Percentiles rank a stretch among this genome's conserved stretches.
These are phyloP conservation scores for Scheffersomyces cryptocercus DNA, from an alignment of 1,139 yeast species.

Conservation along the genomic window DNA sequence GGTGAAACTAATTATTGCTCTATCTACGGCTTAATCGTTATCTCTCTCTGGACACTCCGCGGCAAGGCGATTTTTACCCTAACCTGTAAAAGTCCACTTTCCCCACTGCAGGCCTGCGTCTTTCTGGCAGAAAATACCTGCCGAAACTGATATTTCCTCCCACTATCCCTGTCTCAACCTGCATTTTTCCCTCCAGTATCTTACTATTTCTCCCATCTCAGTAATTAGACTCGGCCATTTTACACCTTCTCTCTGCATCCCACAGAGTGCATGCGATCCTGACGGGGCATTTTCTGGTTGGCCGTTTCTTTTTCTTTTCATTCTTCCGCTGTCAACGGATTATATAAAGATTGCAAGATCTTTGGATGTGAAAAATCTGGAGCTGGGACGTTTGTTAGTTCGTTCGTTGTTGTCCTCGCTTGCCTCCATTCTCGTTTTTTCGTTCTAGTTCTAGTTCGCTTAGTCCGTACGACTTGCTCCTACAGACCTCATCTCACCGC, in stretches of 20 bases:
- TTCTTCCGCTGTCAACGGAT: conserved; percentile 3
- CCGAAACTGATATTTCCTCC: no score
- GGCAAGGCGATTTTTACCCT: conserved; percentile 1
- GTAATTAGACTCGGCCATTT: conserved; percentile 9
- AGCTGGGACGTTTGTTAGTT: not conserved
- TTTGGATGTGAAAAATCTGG: not conserved
- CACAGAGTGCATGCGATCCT: not conserved
- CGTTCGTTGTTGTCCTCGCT: no score
- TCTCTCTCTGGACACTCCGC: conserved; percentile 1
- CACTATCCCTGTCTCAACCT: no score
- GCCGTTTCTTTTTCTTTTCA: not conserved
- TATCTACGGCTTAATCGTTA: not conserved
- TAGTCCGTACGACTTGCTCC: no score
- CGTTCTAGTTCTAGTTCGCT: no score
- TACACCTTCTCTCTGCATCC: no score
- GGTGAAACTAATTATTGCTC: no score
- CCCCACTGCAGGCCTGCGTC: no score
- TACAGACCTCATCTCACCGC: no score
- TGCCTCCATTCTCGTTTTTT: no score
- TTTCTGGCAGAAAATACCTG: no score
- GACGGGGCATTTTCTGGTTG: not conserved
- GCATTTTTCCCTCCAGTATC: not conserved
- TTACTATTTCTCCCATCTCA: not conserved
- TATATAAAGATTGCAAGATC: no score
- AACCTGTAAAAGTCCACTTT: not conserved